Evolutionary conservation across 2,329 filamentous ascomycete genomes (phyloP), one percentile per base, ranked within the genome.

Genomic region (Domatiomyces globalis): DNA sequence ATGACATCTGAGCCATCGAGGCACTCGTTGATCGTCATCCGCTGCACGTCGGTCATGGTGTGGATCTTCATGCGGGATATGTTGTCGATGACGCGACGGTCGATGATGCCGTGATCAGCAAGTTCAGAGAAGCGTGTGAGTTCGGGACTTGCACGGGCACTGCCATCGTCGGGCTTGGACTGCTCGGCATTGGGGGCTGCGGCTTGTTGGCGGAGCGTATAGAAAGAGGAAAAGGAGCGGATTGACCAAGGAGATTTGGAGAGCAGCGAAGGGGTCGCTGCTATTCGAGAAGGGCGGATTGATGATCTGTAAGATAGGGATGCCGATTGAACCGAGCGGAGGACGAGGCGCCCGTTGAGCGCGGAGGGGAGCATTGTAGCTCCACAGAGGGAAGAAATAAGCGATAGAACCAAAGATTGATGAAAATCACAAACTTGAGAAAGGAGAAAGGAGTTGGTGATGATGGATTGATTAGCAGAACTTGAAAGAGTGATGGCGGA

Each of bases 11-110:
- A 78, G 19, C 92, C 89, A 58, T 81, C 79, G 43, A 96, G 72
- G 3, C 85, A 86, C 51, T 86, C 77, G 54, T 80, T 80, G 63
- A 98, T 88, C 10, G 90, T 94, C 65, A 83, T 77, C 46, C 80
- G 75, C 68, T 98, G 92, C 12, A 98, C 90, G 19, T 92, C 84
- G 19, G 90, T 96, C 92, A 98, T 96, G 43, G 73, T 79, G 48
- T 84, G 77, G 60, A 95, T 83, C 25, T 76, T 72, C 82, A 96
- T 85, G 49, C 80, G 77, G 1, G 78, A 84, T 60, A 98, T 81
- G 22, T 83, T 76, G 3, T 73, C 63, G 56, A 94, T 73, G 49
- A 95, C 69, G 53, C 74, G 78, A 20, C 68, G 63, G 63, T 89
- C 74, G 43, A 94, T 77, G 46, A 73, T 53, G 2, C 63, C 63